Conservation (phyloP, 2,329 filamentous ascomycete species). For the Truncatella angustata region DNA sequence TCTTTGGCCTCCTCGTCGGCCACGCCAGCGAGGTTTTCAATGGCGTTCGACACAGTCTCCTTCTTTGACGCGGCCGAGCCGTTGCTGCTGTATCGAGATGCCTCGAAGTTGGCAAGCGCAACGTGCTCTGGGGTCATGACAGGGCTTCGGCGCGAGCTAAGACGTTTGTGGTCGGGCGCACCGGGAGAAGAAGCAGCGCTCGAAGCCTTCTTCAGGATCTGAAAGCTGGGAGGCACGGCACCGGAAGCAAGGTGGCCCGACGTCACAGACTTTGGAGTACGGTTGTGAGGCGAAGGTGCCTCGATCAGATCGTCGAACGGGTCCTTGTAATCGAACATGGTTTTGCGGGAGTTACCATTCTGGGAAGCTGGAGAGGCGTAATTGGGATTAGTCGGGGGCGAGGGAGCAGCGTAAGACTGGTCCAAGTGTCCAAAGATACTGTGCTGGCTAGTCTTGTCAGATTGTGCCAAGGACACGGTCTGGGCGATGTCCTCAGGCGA, state of each 20-base stretch:
- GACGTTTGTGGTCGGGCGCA: slow-evolving; percentile 37
- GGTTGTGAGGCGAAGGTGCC: slow-evolving; percentile 38
- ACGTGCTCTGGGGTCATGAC: slow-evolving; percentile 40
- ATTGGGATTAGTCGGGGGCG: slow-evolving; percentile 24
- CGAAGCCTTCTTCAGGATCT: slow-evolving; percentile 51
- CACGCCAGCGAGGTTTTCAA: slow-evolving; percentile 60
- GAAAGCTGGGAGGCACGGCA: slow-evolving; percentile 36
- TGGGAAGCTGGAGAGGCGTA: slow-evolving; percentile 27
- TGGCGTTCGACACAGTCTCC: slow-evolving; percentile 70
- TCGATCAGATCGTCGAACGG: slow-evolving; percentile 39
- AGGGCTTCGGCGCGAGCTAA: slow-evolving; percentile 37
- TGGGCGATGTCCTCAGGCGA: slow-evolving; percentile 13
- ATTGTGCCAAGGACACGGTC: slow-evolving; percentile 16
- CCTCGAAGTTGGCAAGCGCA: slow-evolving; percentile 26
- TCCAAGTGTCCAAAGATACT: too few relatives aligned
- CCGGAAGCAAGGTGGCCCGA: slow-evolving; percentile 25
- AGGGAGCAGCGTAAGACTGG: slow-evolving; percentile 18
- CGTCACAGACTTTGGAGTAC: slow-evolving; percentile 38
- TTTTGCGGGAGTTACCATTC: slow-evolving; percentile 20
- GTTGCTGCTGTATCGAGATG: slow-evolving; percentile 15
- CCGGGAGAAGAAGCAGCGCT: slow-evolving; percentile 35
- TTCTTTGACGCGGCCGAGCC: slow-evolving; percentile 34
- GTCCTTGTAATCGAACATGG: slow-evolving; percentile 35
- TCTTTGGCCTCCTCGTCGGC: slow-evolving; percentile 59
- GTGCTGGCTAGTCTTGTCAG: too few relatives aligned